Percentiles rank a stretch among this genome's conserved stretches.
These are phyloP conservation scores for Dendrobium catenatum DNA, from an alignment of 106 monocot genomes.

Conservation along the genomic window DNA sequence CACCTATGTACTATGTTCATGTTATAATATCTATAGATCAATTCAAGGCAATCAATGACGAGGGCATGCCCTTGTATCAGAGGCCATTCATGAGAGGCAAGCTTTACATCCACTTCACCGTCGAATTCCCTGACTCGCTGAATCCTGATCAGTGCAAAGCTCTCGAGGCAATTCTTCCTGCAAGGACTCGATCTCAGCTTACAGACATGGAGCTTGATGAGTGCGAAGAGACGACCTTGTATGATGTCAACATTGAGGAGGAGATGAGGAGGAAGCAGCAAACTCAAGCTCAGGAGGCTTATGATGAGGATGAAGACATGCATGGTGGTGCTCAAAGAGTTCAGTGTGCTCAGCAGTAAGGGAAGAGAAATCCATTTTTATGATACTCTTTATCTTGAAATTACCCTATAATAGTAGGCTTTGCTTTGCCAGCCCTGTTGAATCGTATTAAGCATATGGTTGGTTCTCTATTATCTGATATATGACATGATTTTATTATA, in stretches of 20 bases:
- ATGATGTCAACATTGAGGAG: conserved; percentile 63
- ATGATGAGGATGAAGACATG: conserved; percentile 53
- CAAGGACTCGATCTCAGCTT: conserved; percentile 28
- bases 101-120: conserved; percentile 59
- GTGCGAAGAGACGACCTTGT: conserved; percentile 62
- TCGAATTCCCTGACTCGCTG: conserved; percentile 54
- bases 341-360: conserved; percentile 61
- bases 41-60: conserved; percentile 28
- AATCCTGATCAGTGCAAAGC: conserved; percentile 46
- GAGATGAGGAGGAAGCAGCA: conserved; percentile 68
- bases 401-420: neutral
- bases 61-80: conserved; percentile 23
- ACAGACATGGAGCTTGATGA: conserved; percentile 66
- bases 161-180: conserved; percentile 35
- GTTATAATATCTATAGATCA: conserved; percentile 13
- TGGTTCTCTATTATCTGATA: neutral
- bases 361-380: neutral
- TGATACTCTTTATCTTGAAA: neutral
- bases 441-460: neutral
- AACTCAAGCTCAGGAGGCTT: conserved; percentile 47
- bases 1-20: too few relatives aligned
- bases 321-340: conserved; percentile 60
- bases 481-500: too few relatives aligned
- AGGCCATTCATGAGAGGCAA: conserved; percentile 26
- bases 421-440: neutral